phyloP scores from a whole-genome alignment of 805 yeast genomes.

The Wickerhamia fluorescens region DNA sequence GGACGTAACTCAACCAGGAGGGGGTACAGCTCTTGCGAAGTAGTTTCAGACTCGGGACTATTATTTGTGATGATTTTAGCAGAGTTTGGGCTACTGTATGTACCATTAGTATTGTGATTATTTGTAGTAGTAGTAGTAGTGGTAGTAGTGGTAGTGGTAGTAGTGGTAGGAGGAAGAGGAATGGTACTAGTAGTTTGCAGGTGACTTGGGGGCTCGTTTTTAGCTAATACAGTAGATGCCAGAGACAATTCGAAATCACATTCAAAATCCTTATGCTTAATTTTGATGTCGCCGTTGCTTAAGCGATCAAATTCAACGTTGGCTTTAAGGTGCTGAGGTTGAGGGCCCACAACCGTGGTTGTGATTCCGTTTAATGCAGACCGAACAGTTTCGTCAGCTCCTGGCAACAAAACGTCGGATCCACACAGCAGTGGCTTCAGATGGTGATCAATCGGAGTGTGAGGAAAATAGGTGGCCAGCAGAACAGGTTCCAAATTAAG shows the following conservation, averaged over 20 bases:
- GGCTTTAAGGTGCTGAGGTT: conserved; percentile 42
- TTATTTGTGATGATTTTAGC: too few species aligned
- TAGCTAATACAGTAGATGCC: too few species aligned
- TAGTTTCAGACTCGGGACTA: too few species aligned
- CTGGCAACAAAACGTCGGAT: too few species aligned
- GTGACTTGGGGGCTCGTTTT: background rate
- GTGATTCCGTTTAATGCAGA: background rate
- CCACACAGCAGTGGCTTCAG: too few species aligned
- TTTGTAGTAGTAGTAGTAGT: background rate
- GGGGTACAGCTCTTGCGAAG: too few species aligned
- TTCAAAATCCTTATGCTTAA: conserved; percentile 1
- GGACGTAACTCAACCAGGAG: conserved; percentile 87
- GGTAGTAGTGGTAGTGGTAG: conserved; percentile 2
- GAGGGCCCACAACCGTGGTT: conserved; percentile 2
- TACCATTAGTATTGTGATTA: background rate
- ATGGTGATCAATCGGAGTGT: conserved; percentile 38
- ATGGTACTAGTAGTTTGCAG: background rate
- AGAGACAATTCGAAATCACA: too few species aligned
- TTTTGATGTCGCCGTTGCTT: conserved; percentile 19
- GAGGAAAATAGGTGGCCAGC: conserved; percentile 68
- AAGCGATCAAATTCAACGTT: conserved; percentile 41
- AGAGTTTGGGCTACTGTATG: background rate
- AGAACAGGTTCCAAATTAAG: conserved; percentile 50
- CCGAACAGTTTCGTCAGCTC: too few species aligned
- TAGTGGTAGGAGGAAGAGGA: background rate